These are phyloP conservation scores for Coffea eugenioides DNA, from an alignment of 257 asterid species.

Conservation along the genomic window DNA sequence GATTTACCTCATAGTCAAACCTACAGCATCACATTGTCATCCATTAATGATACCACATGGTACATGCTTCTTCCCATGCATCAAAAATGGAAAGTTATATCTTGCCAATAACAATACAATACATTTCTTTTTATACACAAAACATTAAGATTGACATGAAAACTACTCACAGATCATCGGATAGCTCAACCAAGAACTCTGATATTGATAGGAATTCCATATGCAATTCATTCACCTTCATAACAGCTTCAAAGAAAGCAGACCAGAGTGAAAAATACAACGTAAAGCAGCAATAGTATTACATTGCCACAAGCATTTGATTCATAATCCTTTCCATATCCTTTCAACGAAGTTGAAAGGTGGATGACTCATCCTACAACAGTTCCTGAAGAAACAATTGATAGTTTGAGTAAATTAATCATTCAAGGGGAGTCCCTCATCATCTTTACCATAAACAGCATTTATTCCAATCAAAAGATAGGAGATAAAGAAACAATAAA, in stretches of 20 bases:
- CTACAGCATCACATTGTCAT: slow-evolving; percentile 42
- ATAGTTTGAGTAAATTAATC: background rate
- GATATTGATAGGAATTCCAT: slow-evolving; percentile 88
- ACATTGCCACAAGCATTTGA: background rate
- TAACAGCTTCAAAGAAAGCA: slow-evolving; percentile 49
- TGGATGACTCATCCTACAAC: background rate
- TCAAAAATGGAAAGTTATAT: slow-evolving; percentile 17
- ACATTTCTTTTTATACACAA: background rate
- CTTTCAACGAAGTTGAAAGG: background rate
- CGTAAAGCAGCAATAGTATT: background rate
- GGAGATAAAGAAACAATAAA: background rate
- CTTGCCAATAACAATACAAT: background rate
- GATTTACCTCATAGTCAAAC: slow-evolving; percentile 90
- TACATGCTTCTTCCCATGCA: slow-evolving; percentile 41
- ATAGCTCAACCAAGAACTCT: slow-evolving; percentile 87
- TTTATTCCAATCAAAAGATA: background rate
- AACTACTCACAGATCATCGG: slow-evolving; percentile 85
- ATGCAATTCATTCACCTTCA: slow-evolving; percentile 84
- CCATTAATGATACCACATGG: slow-evolving; percentile 30
- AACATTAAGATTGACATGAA: slow-evolving; percentile 13
- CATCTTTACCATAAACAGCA: background rate
- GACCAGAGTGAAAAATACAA: slow-evolving; percentile 19
- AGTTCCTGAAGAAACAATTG: background rate
- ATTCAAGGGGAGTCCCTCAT: background rate
- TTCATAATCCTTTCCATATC: background rate